phyloP scores from a whole-genome alignment of 73 alveolate species.

The Paramecium octaurelia region DNA sequence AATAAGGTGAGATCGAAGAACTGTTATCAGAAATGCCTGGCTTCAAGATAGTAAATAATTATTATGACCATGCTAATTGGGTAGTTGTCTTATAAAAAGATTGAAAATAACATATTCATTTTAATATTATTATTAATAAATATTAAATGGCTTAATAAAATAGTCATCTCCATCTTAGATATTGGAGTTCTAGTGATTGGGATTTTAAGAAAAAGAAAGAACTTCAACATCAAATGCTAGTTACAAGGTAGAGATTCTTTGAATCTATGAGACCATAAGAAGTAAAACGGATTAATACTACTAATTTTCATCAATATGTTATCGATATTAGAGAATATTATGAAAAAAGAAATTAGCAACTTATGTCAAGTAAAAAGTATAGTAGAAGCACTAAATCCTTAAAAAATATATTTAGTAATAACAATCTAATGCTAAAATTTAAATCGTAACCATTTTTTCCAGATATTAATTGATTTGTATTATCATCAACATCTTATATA shows the following conservation, averaged over 20 bases:
- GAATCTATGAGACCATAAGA: constrained; percentile 7
- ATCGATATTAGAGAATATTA: constrained; percentile 2
- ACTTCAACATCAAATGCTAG: background rate
- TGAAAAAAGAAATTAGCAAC: background rate
- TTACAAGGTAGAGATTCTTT: constrained; percentile 30
- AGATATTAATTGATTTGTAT: background rate
- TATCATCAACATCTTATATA: background rate
- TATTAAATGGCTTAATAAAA: background rate
- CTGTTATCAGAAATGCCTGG: constrained; percentile 75
- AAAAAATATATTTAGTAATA: background rate
- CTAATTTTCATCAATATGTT: constrained; percentile 11
- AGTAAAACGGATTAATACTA: background rate
- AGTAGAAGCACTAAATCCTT: background rate
- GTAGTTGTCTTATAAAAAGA: constrained; percentile 84
- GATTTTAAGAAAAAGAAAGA: constrained; percentile 20
- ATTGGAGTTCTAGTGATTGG: constrained; percentile 50
- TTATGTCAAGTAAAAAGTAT: background rate
- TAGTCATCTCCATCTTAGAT: background rate
- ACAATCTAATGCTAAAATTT: background rate
- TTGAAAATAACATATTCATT: constrained; percentile 34
- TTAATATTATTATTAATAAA: constrained; percentile 1
- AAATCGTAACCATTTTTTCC: constrained; percentile 1
- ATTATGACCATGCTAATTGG: constrained; percentile 98
- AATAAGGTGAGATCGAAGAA: constrained; percentile 95
- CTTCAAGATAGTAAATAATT: constrained; percentile 75